A percentile compares a stretch with the other conserved stretches of the same genome.
These are phyloP conservation scores for Arxiozyma bovina DNA, from an alignment of 1,139 yeast genomes.

Conservation along the genomic window DNA sequence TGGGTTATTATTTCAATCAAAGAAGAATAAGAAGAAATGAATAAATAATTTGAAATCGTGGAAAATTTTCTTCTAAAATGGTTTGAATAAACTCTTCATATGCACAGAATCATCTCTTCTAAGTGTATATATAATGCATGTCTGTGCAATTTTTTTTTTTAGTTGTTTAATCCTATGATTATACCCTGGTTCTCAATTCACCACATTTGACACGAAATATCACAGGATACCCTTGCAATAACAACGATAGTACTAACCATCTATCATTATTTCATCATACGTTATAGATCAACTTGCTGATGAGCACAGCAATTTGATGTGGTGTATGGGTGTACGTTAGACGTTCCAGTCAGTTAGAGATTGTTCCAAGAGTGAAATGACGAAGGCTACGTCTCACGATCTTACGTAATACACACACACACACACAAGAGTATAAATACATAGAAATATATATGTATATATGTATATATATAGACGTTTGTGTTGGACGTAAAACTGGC, in stretches of 20 bases:
- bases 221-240: not conserved
- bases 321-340: not conserved
- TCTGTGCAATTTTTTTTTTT: too few relatives aligned
- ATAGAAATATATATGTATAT: too few relatives aligned
- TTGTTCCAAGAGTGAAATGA: not conserved
- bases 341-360: not conserved
- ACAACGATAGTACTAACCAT: not conserved
- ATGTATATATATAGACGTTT: not conserved
- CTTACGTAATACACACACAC: not conserved
- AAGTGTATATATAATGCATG: too few relatives aligned
- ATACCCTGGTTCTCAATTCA: not conserved
- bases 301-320: not conserved
- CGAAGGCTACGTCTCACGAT: not conserved
- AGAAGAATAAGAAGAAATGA: conserved; percentile 13
- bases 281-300: not conserved
- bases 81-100: not conserved
- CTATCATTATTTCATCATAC: not conserved
- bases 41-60: not conserved
- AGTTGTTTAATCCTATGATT: too few relatives aligned
- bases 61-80: not conserved
- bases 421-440: too few relatives aligned
- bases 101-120: too few relatives aligned
- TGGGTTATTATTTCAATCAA: conserved; percentile 16
- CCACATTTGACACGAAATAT: not conserved
- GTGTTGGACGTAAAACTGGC: too few relatives aligned